Percentiles rank a stretch among this genome's conserved stretches.
Conservation (phyloP, 805 yeast species). For the Jamesozyma rosinii region DNA sequence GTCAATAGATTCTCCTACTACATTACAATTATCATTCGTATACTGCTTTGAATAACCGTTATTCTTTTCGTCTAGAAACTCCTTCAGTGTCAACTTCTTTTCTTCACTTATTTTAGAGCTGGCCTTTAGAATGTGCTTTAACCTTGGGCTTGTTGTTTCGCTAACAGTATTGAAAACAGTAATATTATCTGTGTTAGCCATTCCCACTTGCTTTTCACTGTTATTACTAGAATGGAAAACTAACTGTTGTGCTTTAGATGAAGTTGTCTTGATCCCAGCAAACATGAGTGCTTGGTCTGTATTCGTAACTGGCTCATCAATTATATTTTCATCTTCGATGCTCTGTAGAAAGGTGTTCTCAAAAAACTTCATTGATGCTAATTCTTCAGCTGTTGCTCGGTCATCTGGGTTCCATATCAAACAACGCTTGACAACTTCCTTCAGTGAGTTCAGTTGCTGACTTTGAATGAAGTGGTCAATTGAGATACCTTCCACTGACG, state of each 20-base stretch:
- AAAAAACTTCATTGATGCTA: conserved; percentile 49
- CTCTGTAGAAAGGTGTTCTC: conserved; percentile 31
- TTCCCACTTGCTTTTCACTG: neutral
- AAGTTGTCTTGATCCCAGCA: conserved; percentile 16
- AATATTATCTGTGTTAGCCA: too few species aligned
- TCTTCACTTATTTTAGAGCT: neutral
- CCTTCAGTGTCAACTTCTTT: conserved; percentile 5
- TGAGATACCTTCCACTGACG: conserved; percentile 43
- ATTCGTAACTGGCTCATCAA: conserved; percentile 7
- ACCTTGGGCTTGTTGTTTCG: neutral
- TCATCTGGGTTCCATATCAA: conserved; percentile 70
- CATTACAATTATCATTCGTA: neutral
- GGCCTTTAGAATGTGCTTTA: neutral
- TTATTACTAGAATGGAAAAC: conserved; percentile 2
- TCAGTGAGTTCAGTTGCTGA: conserved; percentile 33
- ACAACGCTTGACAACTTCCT: conserved; percentile 37
- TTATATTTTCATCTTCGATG: conserved; percentile 1
- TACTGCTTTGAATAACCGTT: neutral
- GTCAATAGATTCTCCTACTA: neutral
- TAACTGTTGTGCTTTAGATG: conserved; percentile 5
- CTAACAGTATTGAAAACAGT: neutral
- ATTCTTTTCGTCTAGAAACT: conserved; percentile 1
- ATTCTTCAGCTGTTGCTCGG: conserved; percentile 44
- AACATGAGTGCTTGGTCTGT: conserved; percentile 22
- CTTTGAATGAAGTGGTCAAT: conserved; percentile 40